Base-by-base conservation (phyloP, 2,329 filamentous ascomycete species). In the Corinectria fuckeliana region DNA sequence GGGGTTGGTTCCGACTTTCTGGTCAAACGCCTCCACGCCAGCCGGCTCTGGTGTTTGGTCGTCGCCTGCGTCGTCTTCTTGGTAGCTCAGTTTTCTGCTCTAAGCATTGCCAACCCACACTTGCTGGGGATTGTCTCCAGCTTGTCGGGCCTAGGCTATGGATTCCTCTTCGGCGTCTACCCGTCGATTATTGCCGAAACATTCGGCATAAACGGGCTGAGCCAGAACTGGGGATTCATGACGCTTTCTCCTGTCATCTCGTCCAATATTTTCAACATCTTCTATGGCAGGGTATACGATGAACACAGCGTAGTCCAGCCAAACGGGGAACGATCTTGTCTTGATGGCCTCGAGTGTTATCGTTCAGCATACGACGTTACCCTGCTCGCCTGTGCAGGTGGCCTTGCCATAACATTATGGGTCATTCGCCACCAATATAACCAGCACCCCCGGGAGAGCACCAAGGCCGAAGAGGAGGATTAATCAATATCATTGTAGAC, bases 171-270 rank as follows among this genome's bases (percentile, higher is more conserved):
- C 67, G 95, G 95, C 30, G 93, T 97, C 18, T 97, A 91, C 75
- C 95, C 95, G 0, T 93, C 93, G 11, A 87, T 98, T 16, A 86
- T 91, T 9, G 92, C 93, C 6, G 93, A 98, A 73, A 89, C 90
- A 0, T 99, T 99, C 74, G 95, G 95, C 7, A 90, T 97, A 23
- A 85, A 89, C 61, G 94, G 93, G 1, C 82, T 99, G 45, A 93
- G 90, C 55, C 92, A 97, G 72, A 99, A 98, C 72, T 99, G 95
- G 94, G 95, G 95, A 13, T 90, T 91, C 69, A 96, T 99, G 88
- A 97, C 92, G 0, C 81, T 97, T 47, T 90, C 92, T 3, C 93
- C 94, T 0, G 92, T 97, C 3, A 77, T 97, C 25, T 93, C 89
- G 8, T 93, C 92, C 49, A 96, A 98, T 69, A 76, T 97, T 20